Evolutionary conservation across 345 rosid genomes (phyloP).

Genomic region (Garcia nutans): DNA sequence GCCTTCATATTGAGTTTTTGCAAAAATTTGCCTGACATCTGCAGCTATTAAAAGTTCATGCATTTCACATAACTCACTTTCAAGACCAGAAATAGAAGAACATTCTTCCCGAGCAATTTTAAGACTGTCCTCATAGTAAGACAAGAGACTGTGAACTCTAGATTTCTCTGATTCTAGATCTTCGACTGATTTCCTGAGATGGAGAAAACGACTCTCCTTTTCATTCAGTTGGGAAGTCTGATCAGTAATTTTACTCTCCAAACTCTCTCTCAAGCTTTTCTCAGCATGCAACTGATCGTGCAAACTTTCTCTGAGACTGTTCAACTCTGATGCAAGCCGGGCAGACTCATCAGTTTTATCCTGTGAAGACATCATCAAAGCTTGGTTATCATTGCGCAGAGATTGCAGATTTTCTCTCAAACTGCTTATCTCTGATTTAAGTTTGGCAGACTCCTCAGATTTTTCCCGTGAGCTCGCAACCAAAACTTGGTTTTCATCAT

Average conservation of each 20-base stretch:
- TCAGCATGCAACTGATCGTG: conserved; percentile 49
- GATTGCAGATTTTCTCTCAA: conserved; percentile 16
- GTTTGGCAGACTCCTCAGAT: conserved; percentile 10
- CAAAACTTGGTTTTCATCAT: conserved; percentile 24
- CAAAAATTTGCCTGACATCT: conserved; percentile 48
- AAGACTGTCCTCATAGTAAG: conserved; percentile 51
- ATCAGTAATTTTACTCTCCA: conserved; percentile 45
- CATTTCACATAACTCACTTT: conserved; percentile 65
- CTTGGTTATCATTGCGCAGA: conserved; percentile 16
- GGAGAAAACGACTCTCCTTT: conserved; percentile 49
- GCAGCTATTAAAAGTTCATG: conserved; percentile 50
- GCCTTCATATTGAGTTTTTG: conserved; percentile 50
- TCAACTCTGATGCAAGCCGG: conserved; percentile 9
- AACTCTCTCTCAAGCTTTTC: conserved; percentile 44
- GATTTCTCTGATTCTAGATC: conserved; percentile 63
- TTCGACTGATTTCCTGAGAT: conserved; percentile 54
- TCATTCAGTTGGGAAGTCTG: conserved; percentile 53
- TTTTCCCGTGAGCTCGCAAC: conserved; percentile 13
- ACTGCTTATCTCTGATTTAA: conserved; percentile 16
- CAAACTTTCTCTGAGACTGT: conserved; percentile 21
- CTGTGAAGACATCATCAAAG: conserved; percentile 6
- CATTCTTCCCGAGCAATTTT: conserved; percentile 44
- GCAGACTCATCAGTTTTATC: conserved; percentile 17
- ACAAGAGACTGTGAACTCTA: conserved; percentile 39
- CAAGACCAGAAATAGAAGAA: conserved; percentile 45